Evolutionary conservation across 257 asterid species (phyloP), one percentile per base, ranked within the genome.

Genomic region (Ballota nigra): DNA sequence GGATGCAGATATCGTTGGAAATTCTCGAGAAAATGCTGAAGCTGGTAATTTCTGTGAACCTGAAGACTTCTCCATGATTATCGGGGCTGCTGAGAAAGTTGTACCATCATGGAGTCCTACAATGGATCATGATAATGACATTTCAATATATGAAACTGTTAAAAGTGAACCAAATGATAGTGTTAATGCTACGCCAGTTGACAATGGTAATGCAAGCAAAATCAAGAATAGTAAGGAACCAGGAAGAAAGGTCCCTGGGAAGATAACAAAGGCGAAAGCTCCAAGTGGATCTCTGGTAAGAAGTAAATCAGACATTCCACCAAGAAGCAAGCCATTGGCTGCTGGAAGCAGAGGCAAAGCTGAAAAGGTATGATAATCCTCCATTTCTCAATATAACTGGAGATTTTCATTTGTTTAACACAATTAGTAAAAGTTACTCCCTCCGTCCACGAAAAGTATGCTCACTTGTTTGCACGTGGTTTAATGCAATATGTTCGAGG

Each of bases 51-150:
- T 15, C 60, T 66, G 63, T 31, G 97, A 88, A 68, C 96, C 96
- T 19, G 96, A 91, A 70, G 97, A 91, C 72, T 85, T 91, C 38
- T 87, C 77, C 68, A 81, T 91, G 95, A 85, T 91, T 66, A 78
- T 78, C 15, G 88, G 87, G 45, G 80, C 77, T 4, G 16, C 77
- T 71, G 86, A 82, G 63, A 80, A 82, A 70, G 78, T 75, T 68
- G 51, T 63, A 49, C 66, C 83, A 20, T 70, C 88, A 43, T 81
- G 87, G 80, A 58, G 69, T 60, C 83, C 85, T 8, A 88, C 80
- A 71, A 81, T 84, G 84, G 90, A 85, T 63, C 76, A 71, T 15
- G 72, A n/a, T 45, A 82, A 82, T 33, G 81, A 80, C 41, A 80
- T 74, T 68, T 70, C 80, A 40, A 58, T 43, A 23, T 70, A 77